A percentile compares a stretch with the other conserved stretches of the same genome.
Conservation (phyloP, 441 rosid species). For the Erodium moschatum region DNA sequence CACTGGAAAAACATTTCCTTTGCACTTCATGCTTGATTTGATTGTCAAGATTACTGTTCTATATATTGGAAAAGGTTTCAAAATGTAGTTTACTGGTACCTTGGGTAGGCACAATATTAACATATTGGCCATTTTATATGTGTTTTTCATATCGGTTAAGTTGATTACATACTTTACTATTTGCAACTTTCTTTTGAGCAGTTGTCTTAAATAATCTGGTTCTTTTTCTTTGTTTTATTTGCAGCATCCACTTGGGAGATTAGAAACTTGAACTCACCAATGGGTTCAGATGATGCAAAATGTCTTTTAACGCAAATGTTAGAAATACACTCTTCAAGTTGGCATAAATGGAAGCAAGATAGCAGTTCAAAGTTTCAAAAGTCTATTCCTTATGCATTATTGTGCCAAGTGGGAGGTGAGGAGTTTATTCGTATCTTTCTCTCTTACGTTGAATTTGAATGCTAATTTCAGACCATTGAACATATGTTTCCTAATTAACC, state of each 20-base stretch:
- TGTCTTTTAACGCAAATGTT: conserved; percentile 81
- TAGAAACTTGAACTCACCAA: conserved; percentile 50
- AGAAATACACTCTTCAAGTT: conserved; percentile 67
- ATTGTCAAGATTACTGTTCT: conserved; percentile 2
- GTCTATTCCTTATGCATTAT: conserved; percentile 66
- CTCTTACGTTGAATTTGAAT: not conserved
- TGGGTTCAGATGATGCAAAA: conserved; percentile 52
- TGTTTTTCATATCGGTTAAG: not conserved
- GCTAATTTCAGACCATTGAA: not conserved
- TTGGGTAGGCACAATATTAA: not conserved
- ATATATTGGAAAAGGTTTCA: not conserved
- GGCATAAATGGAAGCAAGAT: conserved; percentile 76
- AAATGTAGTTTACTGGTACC: not conserved
- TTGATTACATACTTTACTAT: conserved; percentile 10
- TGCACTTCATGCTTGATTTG: conserved; percentile 4
- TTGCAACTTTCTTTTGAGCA: not conserved
- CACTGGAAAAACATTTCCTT: conserved; percentile 1
- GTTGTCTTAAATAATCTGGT: conserved; percentile 13
- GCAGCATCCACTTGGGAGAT: conserved; percentile 98
- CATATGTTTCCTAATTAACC: not conserved
- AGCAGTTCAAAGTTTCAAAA: conserved; percentile 76
- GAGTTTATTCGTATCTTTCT: conserved; percentile 18
- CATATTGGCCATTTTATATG: not conserved
- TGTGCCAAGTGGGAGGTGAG: conserved; percentile 85
- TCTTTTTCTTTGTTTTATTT: conserved; percentile 24